phyloP scores from a whole-genome alignment of 1,284 basidiomycete species.

The Leccinum solheimii region DNA sequence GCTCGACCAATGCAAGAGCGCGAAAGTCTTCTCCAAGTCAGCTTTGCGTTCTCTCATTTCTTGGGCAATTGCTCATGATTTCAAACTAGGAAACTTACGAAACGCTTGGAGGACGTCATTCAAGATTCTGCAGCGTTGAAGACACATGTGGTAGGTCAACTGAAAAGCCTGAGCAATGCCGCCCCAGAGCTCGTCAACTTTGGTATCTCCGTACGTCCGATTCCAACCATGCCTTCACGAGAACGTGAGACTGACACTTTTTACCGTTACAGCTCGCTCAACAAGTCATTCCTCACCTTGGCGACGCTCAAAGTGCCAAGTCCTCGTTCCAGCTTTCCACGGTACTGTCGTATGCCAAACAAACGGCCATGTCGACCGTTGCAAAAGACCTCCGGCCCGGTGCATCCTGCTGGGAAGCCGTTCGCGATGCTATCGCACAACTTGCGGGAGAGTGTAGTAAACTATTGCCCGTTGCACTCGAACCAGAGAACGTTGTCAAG shows the following conservation, averaged over 20 bases:
- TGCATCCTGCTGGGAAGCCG: conserved; percentile 73
- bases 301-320: conserved; percentile 74
- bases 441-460: conserved; percentile 71
- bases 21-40: conserved; percentile 79
- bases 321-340: conserved; percentile 72
- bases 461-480: conserved; percentile 70
- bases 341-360: conserved; percentile 70
- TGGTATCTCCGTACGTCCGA: conserved; percentile 71
- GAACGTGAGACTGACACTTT: conserved; percentile 1
- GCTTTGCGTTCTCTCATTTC: conserved; percentile 25
- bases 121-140: conserved; percentile 72
- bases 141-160: conserved; percentile 65
- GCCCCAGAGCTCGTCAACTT: conserved; percentile 86
- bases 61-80: conserved; percentile 6
- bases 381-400: conserved; percentile 67
- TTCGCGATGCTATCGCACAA: conserved; percentile 67
- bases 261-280: conserved; percentile 69
- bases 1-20: conserved; percentile 77
- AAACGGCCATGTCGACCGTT: conserved; percentile 70
- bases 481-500: conserved; percentile 76
- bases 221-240: background rate
- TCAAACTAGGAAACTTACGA: conserved; percentile 73
- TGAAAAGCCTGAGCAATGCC: conserved; percentile 69
- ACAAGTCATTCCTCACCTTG: conserved; percentile 78
- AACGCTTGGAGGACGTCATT: conserved; percentile 79